These are phyloP conservation scores for Xylariales sp. DNA, from an alignment of 2,329 filamentous ascomycete species.

Conservation along the genomic window DNA sequence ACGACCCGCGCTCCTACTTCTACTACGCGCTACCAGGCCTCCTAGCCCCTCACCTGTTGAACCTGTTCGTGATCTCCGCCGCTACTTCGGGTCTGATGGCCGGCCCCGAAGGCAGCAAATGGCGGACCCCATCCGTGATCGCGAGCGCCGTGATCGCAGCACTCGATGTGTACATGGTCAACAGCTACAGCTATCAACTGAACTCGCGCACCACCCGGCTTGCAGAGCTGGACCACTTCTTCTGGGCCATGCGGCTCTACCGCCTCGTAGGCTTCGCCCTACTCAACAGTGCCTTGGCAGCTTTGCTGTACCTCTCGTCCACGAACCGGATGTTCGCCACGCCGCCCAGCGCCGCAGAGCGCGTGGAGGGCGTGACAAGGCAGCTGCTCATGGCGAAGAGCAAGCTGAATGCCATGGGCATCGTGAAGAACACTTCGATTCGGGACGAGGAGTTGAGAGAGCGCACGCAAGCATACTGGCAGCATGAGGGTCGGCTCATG, in stretches of 20 bases:
- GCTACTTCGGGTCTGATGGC: slow-evolving; percentile 66
- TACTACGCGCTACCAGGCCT: slow-evolving; percentile 75
- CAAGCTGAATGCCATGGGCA: slow-evolving; percentile 66
- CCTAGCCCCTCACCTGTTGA: slow-evolving; percentile 71
- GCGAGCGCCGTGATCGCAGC: slow-evolving; percentile 53
- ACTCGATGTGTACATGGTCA: slow-evolving; percentile 62
- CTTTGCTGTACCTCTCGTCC: slow-evolving; percentile 66
- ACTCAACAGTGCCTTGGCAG: slow-evolving; percentile 60
- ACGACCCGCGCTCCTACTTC: slow-evolving; percentile 66
- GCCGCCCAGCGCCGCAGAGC: slow-evolving; percentile 57
- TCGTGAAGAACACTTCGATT: slow-evolving; percentile 75
- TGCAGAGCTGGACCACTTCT: slow-evolving; percentile 63
- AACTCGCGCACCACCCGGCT: slow-evolving; percentile 61
- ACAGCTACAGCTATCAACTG: slow-evolving; percentile 58
- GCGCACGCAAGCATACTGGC: slow-evolving; percentile 71
- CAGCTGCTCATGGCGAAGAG: slow-evolving; percentile 55
- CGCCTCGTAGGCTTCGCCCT: slow-evolving; percentile 61
- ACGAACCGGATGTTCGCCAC: slow-evolving; percentile 74
- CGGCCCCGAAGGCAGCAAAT: slow-evolving; percentile 59
- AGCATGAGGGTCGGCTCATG: slow-evolving; percentile 68
- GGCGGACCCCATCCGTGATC: slow-evolving; percentile 67
- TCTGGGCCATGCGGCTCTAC: slow-evolving; percentile 62
- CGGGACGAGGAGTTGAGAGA: slow-evolving; percentile 67
- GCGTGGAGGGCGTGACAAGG: slow-evolving; percentile 56
- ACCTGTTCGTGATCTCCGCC: slow-evolving; percentile 67